Base-by-base conservation (phyloP, 2,329 filamentous ascomycete species). In the Ampelomyces quisqualis region DNA sequence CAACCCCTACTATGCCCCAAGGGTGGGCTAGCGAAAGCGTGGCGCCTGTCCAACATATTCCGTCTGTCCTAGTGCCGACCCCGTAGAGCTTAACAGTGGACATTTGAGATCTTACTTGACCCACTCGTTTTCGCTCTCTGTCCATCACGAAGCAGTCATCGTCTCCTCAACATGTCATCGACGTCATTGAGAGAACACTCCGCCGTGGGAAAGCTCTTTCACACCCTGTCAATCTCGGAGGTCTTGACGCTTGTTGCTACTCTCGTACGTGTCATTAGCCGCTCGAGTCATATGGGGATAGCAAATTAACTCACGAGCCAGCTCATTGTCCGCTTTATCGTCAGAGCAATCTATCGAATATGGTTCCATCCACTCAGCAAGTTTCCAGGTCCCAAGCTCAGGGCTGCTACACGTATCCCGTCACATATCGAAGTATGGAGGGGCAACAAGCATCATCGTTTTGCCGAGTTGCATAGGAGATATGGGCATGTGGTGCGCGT, bases 401-500 rank as follows among this genome's bases (percentile, higher is more conserved):
- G 55, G 39, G 65, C 67, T 7, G 59, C 63, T 14, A 64, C 66
- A 28, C 57, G 63, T n/a, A 43, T 71, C 8, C 67, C 67, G 1
- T 56, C 63, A 27, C 53, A 59, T 17, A 38, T 55, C n/a, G 51
- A 55, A 13, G 37, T 45, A 1, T 46, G 50, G 20, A 52, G 20
- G 1, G 70, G 69, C 17, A 45, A 34, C 2, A 38, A 46, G 7
- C 51, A 64, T 20, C 29, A 30, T 3, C 33, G 40, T 6, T 34
- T 62, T 13, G 45, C 38, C 17, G 40, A 70, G 6, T 46, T 73
- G 13, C 71, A 73, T 38, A 40, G 55, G 7, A 59, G 67, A 45
- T 71, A 72, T 43, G 72, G 72, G 18, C 57, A 65, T 3, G 57
- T 73, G 4, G 71, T 74, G 5, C 59, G 72, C 4, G 47, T 71